A percentile compares a stretch with the other conserved stretches of the same genome.
These are phyloP conservation scores for Paxillus involutus DNA, from an alignment of 768 basidiomycete genomes.

Conservation along the genomic window DNA sequence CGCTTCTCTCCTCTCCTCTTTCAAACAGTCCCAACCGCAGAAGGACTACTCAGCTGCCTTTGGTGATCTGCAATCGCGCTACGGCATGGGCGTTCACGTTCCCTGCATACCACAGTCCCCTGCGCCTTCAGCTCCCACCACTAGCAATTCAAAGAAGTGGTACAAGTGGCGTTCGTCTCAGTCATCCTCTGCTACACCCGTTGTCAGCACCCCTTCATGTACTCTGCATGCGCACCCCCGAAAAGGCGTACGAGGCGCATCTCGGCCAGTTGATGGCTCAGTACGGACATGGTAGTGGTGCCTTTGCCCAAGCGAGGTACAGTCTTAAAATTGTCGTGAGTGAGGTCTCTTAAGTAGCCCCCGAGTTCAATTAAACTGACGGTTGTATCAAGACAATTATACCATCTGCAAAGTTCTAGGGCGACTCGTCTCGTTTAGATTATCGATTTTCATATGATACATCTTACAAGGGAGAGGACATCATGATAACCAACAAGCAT, in stretches of 20 bases:
- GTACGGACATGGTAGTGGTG: not conserved
- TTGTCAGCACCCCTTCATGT: conserved; percentile 1
- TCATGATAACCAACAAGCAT: too few relatives aligned
- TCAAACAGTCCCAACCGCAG: conserved; percentile 5
- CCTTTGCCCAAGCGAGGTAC: not conserved
- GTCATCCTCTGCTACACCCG: conserved; percentile 16
- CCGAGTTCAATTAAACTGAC: not conserved
- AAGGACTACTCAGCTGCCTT: conserved; percentile 26
- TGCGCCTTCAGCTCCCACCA: not conserved
- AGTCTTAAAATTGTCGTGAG: not conserved
- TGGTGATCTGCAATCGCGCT: conserved; percentile 18
- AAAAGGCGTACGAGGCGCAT: not conserved
- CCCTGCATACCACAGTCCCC: not conserved
- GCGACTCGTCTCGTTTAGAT: not conserved
- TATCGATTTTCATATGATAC: too few relatives aligned
- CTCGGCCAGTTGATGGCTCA: not conserved
- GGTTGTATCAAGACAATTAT: not conserved
- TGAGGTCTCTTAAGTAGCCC: not conserved
- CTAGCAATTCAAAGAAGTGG: conserved; percentile 15
- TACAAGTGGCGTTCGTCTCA: conserved; percentile 13
- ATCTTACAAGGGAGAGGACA: too few relatives aligned
- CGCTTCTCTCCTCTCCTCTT: not conserved
- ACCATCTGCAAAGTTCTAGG: too few relatives aligned
- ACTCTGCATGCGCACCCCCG: not conserved
- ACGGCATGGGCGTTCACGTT: conserved; percentile 15